Base-by-base conservation (phyloP, 2,329 filamentous ascomycete genomes). In the Penicillium sp. region DNA sequence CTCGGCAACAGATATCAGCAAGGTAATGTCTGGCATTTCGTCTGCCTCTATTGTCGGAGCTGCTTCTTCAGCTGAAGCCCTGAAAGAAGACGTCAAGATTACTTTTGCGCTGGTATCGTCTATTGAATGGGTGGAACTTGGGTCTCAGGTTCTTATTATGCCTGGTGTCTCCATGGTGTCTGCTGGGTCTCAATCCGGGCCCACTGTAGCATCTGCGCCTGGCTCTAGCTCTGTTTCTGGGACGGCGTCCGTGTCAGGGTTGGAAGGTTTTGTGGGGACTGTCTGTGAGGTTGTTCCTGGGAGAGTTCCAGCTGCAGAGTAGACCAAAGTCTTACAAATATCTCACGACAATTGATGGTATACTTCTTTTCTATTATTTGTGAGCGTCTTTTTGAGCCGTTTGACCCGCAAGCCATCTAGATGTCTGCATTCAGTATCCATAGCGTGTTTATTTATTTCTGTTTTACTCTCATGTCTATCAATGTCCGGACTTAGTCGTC, bases 251-350 rank as follows among this genome's bases (percentile, higher is more conserved):
- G 69, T 81, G 13, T 80, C 81, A 10, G 83, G 82, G 1, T 66
- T 87, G 12, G 83, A 86, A 57, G 85, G 85, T 0, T 86, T 86
- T 71, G 84, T 86, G 19, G 85, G 85, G 0, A 75, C 68, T 40
- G 66, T 81, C 23, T 70, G 69, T 59, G 75, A 75, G 43, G 71
- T 77, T 23, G 41, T 66, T 37, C 41, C 56, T 31, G 60, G 65
- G 25, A 48, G 56, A 23, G 19, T 37, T 15, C 45, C 47, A 35
- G 51, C 54, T 21, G 33, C 40, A 41, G 59, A 52, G 25, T 56
- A 51, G 56, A 23, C 9, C 13, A 1, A 17, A 38, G 12, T 50
- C 63, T 49, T 33, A 23, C 25, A 27, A n/a, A 50, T 27, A 31
- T 12, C 12, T 35, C 0, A 10, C 21, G 25, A 17, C n/a, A 25